Evolutionary conservation across 306 rosid genomes (phyloP).

Genomic region (Hippophae rhamnoides): DNA sequence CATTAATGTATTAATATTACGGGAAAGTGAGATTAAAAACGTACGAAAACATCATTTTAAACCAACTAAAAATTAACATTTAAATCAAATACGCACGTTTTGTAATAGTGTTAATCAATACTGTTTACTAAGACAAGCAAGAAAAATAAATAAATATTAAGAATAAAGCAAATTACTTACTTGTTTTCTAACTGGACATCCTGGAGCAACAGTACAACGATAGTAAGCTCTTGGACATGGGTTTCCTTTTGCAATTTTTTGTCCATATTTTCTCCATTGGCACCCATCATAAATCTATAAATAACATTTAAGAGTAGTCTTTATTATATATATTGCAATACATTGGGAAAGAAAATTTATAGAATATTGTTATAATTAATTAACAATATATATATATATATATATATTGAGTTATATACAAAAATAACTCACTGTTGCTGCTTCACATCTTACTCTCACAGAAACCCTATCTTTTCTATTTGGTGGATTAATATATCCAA

Average conservation of each 20-base stretch:
- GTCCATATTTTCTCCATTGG: slow-evolving; percentile 99
- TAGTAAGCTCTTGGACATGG: slow-evolving; percentile 96
- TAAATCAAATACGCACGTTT: too few species aligned
- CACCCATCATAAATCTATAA: slow-evolving; percentile 88
- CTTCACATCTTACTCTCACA: slow-evolving; percentile 87
- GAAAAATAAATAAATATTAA: too few species aligned
- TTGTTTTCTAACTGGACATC: slow-evolving; percentile 91
- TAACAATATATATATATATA: too few species aligned
- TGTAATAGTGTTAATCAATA: too few species aligned
- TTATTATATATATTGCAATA: neutral
- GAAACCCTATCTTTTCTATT: slow-evolving; percentile 95
- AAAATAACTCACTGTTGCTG: slow-evolving; percentile 56
- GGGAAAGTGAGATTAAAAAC: too few species aligned
- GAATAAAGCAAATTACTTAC: slow-evolving; percentile 11
- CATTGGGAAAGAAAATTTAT: too few species aligned
- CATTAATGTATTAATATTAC: too few species aligned
- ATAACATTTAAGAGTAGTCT: neutral
- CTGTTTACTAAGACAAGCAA: too few species aligned
- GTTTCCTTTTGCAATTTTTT: slow-evolving; percentile 83
- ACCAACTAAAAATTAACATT: too few species aligned
- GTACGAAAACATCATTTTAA: too few species aligned
- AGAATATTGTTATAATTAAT: too few species aligned
- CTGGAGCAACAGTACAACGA: slow-evolving; percentile 84
- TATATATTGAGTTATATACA: neutral
- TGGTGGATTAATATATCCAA: slow-evolving; percentile 27